Evolutionary conservation across 352 stramenopile genomes (phyloP), one percentile per base, ranked within the genome.

Genomic region (Globisporangium ultimum): DNA sequence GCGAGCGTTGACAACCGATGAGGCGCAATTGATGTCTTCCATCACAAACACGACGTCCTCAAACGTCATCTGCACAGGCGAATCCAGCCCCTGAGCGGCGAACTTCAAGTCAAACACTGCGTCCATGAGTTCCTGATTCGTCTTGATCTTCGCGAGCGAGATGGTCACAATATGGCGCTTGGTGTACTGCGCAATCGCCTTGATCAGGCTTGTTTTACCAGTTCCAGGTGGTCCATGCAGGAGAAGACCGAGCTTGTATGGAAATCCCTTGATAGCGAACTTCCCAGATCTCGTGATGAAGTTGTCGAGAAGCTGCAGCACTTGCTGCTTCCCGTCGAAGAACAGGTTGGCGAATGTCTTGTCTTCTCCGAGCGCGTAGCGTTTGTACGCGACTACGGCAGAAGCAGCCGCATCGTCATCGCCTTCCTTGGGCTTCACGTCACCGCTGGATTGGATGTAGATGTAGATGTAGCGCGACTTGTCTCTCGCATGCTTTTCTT

Each of bases 121-220:
- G 47, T 84, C 71, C 68, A 82, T 78, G 15, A 87, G 70, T 40
- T 83, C 67, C 55, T 81, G 68, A 64, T 87, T 87, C 21, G 80
- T 85, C 55, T 76, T 69, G 64, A 90, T 78, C 46, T 76, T 75
- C n/a, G 45, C 52, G 0, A 89, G 60, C n/a, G 64, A 67, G 53
- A 90, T 79, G 38, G 66, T 72, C n/a, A 90, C 71, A 51, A 92
- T 88, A 46, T 91, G 74, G 32, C 78, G 74, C 21, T 71, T 71
- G 17, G 84, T 75, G 64, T 84, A 58, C 24, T 89, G 74, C 17
- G 89, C 86, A 11, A 97, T 63, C 11, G 84, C 80, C 62, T 91
- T 88, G 76, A 91, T 93, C 0, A 96, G 54, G 53, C 67, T 88
- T 4, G 89, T 97, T 70, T 97, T 97, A 43, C 87, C 77, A n/a